Evolutionary conservation across 768 basidiomycete genomes (phyloP).

Genomic region (Kwoniella shandongensis): DNA sequence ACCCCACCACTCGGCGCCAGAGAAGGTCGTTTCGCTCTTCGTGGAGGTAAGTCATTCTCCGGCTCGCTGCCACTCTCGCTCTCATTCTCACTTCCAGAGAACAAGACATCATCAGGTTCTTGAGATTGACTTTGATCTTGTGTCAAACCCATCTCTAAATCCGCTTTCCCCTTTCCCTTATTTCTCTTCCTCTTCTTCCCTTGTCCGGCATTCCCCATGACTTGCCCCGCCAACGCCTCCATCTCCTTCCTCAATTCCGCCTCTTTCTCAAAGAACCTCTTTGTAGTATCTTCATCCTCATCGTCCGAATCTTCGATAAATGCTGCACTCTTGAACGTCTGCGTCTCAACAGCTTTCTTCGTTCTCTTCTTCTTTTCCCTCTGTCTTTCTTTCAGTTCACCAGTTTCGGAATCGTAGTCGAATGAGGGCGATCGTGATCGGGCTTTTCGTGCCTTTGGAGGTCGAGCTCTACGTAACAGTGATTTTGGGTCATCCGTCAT

Average conservation of each 20-base stretch:
- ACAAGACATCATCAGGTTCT: neutral
- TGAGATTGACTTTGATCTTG: neutral
- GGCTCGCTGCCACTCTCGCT: neutral
- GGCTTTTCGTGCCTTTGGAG: constrained; percentile 49
- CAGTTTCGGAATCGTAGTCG: constrained; percentile 20
- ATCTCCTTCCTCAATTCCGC: constrained; percentile 33
- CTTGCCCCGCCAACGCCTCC: constrained; percentile 34
- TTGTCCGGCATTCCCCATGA: constrained; percentile 23
- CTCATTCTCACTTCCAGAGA: neutral
- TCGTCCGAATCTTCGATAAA: constrained; percentile 91
- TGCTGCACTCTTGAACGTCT: constrained; percentile 80
- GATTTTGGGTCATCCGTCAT: constrained; percentile 67
- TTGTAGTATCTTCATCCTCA: constrained; percentile 62
- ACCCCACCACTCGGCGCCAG: constrained; percentile 2
- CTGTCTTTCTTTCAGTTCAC: constrained; percentile 3
- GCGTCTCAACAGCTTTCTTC: constrained; percentile 64
- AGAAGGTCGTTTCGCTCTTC: constrained; percentile 6
- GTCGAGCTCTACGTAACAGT: constrained; percentile 66
- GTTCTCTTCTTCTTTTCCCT: constrained; percentile 49
- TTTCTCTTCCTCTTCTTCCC: constrained; percentile 16
- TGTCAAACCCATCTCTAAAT: neutral
- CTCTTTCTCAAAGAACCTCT: constrained; percentile 72
- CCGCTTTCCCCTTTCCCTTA: neutral
- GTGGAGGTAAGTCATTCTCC: neutral
- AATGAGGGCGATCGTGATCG: too few relatives aligned